These are phyloP conservation scores for Kazachstania psychrophila DNA, from an alignment of 805 yeast species.

Conservation along the genomic window DNA sequence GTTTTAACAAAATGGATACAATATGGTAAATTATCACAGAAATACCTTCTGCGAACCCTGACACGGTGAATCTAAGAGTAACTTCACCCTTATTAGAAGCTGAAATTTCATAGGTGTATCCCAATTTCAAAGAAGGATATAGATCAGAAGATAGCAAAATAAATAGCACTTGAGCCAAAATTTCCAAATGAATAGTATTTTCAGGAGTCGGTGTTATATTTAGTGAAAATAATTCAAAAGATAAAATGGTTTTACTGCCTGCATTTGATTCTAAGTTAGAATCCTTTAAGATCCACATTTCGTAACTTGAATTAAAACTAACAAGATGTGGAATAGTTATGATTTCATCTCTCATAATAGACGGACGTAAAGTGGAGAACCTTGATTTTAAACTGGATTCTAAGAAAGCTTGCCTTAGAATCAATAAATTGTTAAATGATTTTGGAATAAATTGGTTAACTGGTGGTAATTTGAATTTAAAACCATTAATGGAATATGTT, in stretches of 20 bases:
- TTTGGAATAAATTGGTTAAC: constrained; percentile 12
- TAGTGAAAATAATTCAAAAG: constrained; percentile 38
- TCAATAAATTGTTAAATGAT: constrained; percentile 5
- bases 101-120: constrained; percentile 47
- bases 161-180: constrained; percentile 42
- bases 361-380: constrained; percentile 27
- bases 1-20: constrained; percentile 24
- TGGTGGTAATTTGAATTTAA: constrained; percentile 9
- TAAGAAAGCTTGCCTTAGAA: constrained; percentile 18
- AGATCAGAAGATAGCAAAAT: constrained; percentile 33
- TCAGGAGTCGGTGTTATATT: constrained; percentile 28
- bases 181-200: constrained; percentile 42
- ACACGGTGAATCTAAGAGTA: constrained; percentile 42
- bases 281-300: constrained; percentile 46
- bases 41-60: constrained; percentile 43
- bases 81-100: constrained; percentile 49
- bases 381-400: constrained; percentile 18
- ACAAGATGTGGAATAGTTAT: constrained; percentile 32
- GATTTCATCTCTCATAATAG: constrained; percentile 25
- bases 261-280: constrained; percentile 12
- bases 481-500: neutral
- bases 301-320: constrained; percentile 30
- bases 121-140: constrained; percentile 47
- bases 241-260: constrained; percentile 31
- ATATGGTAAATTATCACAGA: constrained; percentile 30